Conservation (phyloP, 164 flowering plant genomes). For the Amborella trichopoda region DNA sequence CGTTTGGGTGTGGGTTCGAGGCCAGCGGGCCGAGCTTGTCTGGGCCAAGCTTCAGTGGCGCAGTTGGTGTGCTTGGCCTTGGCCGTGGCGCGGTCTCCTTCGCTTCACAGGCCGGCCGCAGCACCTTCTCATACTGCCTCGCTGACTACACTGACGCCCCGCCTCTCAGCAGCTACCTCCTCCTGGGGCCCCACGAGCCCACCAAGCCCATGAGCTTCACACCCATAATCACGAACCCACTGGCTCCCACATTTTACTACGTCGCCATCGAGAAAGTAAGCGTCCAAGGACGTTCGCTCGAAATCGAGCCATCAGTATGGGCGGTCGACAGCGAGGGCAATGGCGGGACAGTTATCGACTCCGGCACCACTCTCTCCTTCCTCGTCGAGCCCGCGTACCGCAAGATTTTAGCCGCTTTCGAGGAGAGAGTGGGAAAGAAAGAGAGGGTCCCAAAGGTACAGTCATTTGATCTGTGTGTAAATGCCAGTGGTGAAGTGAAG, state of each 20-base stretch:
- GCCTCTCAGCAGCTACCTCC: slow-evolving; percentile 59
- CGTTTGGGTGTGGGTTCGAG: slow-evolving; percentile 60
- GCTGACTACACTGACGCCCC: slow-evolving; percentile 70
- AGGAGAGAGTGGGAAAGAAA: slow-evolving; percentile 20
- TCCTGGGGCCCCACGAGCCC: slow-evolving; percentile 32
- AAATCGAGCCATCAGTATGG: slow-evolving; percentile 49
- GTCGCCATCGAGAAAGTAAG: slow-evolving; percentile 30
- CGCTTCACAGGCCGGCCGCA: slow-evolving; percentile 59
- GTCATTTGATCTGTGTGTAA: slow-evolving; percentile 48
- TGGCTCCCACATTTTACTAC: slow-evolving; percentile 65
- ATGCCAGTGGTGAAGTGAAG: slow-evolving; percentile 13
- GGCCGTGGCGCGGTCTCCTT: slow-evolving; percentile 77
- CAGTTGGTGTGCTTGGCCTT: slow-evolving; percentile 67
- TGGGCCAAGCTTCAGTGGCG: slow-evolving; percentile 48
- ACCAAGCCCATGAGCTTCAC: slow-evolving; percentile 30
- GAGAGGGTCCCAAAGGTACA: slow-evolving; percentile 11
- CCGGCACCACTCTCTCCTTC: slow-evolving; percentile 68
- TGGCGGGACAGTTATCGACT: slow-evolving; percentile 70
- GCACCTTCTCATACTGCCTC: slow-evolving; percentile 71
- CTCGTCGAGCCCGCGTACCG: slow-evolving; percentile 43
- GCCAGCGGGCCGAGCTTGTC: slow-evolving; percentile 40
- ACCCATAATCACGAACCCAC: slow-evolving; percentile 39
- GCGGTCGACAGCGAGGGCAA: slow-evolving; percentile 36
- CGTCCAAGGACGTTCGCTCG: slow-evolving; percentile 32
- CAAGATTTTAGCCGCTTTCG: slow-evolving; percentile 27